A percentile compares a stretch with the other conserved stretches of the same genome.
These are phyloP conservation scores for Citrullus mucosospermus DNA, from an alignment of 306 rosid genomes.

Conservation along the genomic window DNA sequence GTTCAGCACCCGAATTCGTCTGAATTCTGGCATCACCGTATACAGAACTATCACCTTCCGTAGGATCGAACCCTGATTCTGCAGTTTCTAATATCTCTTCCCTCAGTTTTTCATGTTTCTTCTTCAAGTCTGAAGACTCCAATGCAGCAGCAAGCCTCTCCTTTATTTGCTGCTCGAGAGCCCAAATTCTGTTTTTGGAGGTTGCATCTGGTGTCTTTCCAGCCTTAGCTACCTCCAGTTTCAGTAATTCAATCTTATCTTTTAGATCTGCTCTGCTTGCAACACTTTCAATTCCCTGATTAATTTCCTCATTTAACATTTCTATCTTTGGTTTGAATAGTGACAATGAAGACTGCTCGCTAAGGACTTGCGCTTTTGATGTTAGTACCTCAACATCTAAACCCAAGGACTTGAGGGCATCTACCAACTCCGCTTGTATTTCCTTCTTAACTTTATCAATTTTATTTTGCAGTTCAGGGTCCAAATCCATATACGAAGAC, in stretches of 20 bases:
- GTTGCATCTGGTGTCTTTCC: constrained; percentile 40
- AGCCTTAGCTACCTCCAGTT: constrained; percentile 55
- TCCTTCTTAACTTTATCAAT: constrained; percentile 38
- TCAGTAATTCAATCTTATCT: constrained; percentile 51
- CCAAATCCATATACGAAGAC: constrained; percentile 33
- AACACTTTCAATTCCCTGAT: constrained; percentile 31
- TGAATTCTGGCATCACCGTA: constrained; percentile 22
- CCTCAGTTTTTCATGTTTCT: constrained; percentile 45
- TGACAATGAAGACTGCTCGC: constrained; percentile 19
- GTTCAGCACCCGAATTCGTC: constrained; percentile 32
- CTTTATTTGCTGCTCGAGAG: constrained; percentile 57
- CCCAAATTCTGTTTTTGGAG: constrained; percentile 44
- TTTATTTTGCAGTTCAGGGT: constrained; percentile 44
- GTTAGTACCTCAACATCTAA: constrained; percentile 32
- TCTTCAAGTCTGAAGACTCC: constrained; percentile 46
- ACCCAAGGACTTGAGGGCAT: constrained; percentile 48
- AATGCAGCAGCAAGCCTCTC: constrained; percentile 42
- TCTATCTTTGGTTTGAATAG: constrained; percentile 29
- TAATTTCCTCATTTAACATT: constrained; percentile 39
- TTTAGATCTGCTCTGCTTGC: constrained; percentile 43
- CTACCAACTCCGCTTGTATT: constrained; percentile 35
- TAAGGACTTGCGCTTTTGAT: constrained; percentile 17
- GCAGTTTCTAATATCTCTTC: constrained; percentile 31
- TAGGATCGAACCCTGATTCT: constrained; percentile 18
- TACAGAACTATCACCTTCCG: constrained; percentile 14